Percentiles rank a stretch among this genome's conserved stretches.
phyloP scores from a whole-genome alignment of 352 stramenopile genomes.

The Phytopythium litorale region DNA sequence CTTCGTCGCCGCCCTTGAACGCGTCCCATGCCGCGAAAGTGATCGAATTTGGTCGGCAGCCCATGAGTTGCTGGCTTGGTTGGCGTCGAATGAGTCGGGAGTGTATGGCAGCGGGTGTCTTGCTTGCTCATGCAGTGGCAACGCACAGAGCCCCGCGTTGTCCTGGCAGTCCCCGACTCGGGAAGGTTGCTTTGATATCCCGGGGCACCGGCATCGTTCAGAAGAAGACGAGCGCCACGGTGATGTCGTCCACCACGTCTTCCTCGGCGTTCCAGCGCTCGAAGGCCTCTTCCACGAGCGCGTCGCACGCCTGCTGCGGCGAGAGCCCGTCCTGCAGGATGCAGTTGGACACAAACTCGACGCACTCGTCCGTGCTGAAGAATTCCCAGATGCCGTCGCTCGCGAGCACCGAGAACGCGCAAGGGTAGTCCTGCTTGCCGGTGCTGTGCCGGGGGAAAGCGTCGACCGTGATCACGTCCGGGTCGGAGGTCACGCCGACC shows the following conservation, averaged over 20 bases:
- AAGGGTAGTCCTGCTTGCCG: conserved; percentile 15
- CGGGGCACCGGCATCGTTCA: conserved; percentile 13
- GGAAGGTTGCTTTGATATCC: background rate
- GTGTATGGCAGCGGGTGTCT: no score
- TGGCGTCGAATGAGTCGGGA: no score
- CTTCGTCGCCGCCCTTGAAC: background rate
- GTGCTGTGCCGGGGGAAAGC: conserved; percentile 18
- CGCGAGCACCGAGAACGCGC: conserved; percentile 64
- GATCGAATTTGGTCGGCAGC: no score
- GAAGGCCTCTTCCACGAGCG: conserved; percentile 60
- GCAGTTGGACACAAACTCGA: conserved; percentile 55
- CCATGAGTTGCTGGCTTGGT: no score
- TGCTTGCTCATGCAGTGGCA: no score
- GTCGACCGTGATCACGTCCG: conserved; percentile 53
- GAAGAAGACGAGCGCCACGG: conserved; percentile 60
- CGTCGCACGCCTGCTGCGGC: conserved; percentile 63
- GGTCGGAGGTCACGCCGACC: conserved; percentile 70
- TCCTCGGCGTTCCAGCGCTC: conserved; percentile 79
- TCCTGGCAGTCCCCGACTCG: no score
- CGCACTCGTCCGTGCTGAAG: conserved; percentile 66
- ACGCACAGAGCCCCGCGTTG: no score
- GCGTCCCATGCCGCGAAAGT: background rate
- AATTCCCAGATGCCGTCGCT: conserved; percentile 88
- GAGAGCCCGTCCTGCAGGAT: conserved; percentile 39
- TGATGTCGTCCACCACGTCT: conserved; percentile 84